Evolutionary conservation across 1,139 yeast species (phyloP), one percentile per base, ranked within the genome.

Genomic region (Diutina scorzettiae): DNA sequence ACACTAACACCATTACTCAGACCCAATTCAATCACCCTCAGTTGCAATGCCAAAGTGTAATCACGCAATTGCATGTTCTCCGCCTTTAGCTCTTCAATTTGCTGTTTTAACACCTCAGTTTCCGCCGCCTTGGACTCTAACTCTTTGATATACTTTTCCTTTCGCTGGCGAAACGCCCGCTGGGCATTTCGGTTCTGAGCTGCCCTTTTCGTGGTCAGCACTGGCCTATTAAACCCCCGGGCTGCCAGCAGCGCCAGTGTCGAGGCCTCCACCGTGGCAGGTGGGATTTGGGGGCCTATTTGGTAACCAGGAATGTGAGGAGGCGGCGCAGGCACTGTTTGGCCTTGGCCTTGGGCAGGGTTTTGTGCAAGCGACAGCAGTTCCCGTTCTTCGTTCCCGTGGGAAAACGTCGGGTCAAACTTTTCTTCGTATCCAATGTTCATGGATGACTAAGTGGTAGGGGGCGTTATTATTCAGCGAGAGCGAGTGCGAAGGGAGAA

Each of bases 141-240:
- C 42, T 84, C 89, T 58, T 78, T 81, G 50, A 86, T 76, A 53
- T 83, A 78, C 47, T 74, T 72, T 51, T 84, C 95, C 56, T 82
- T 80, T 45, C 95, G 70, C 54, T 77, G 79, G 55, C 96, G 71
- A 62, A 85, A 86, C 9, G 95, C 94, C 51, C 84, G 74, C 60
- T 86, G 96, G 1, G 96, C 95, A 46, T 76, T 79, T 53, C 96
- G 68, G 63, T 86, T 86, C 59, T 86, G 96, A 16, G 81, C 85
- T 1, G 96, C 95, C 49, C 96, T 73, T 59, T 83, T 84, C 34
- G 93, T 76, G 12, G 39, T 34, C 39, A 34, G 39, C 24, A 34
- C 24, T 5, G 11, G 28, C 16, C 39, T 28, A 16, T 23, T 23
- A 28, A 23, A 23, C 17, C 37, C 23, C 24, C 12, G n/a, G 14